Base-by-base conservation (phyloP, 2,329 filamentous ascomycete species). In the Botrytis deweyae region DNA sequence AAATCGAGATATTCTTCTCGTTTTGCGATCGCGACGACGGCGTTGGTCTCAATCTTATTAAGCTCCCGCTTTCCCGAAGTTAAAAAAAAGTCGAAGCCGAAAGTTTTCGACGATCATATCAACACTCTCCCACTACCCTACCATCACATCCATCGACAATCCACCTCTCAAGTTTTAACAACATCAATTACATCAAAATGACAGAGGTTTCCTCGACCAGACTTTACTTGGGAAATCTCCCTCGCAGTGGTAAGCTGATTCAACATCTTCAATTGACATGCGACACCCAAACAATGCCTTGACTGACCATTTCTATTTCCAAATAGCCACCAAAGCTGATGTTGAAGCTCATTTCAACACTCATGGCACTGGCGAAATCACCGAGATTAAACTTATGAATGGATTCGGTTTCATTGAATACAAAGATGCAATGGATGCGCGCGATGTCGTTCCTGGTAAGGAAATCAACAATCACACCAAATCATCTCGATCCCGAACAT, bases 371-470 rank as follows among this genome's bases (percentile, higher is more conserved):
- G 96, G 96, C 84, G 94, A 97, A 84, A 98, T 99, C 83, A 96
- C 93, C 79, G 96, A 99, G 87, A 95, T 99, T 86, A 99, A 99
- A 88, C 90, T 99, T 77, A 99, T 99, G 96, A 98, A 97, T 83
- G 96, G 96, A 81, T 99, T 99, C 83, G 96, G 96, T 83, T 99
- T 99, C 87, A 97, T 99, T 83, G 96, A 99, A 85, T 99, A 98
- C 85, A 97, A 98, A 85, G 96, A 98, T 86, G 91, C 94, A 74
- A 93, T 98, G 92, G 96, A 99, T 86, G 96, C 96, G 79, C 93
- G 95, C 82, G 96, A 99, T 86, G 95, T 99, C 77, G 96, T 99
- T 81, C 96, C 96, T 84, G 95, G 96, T 98, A 89, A 91, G 81
- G 66, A 72, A 74, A 63, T 65, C 42, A 72, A 75, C 74, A 70